Conservation (phyloP, 2,329 filamentous ascomycete genomes). For the Arthrobotrys pseudoclavata region DNA sequence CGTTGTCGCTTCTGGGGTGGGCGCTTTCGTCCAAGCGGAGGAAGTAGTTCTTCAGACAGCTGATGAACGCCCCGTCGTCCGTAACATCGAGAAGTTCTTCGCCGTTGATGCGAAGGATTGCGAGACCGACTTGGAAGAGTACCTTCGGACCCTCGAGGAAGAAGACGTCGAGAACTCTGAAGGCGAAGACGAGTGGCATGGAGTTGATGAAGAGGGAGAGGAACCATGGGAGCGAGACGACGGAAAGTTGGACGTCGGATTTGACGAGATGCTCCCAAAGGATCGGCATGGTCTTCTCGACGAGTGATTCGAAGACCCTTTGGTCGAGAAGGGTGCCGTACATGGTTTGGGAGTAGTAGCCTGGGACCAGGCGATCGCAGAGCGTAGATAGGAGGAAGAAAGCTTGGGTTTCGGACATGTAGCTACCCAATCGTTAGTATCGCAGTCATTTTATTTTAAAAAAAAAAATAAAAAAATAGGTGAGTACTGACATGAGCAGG, state of each 20-base stretch:
- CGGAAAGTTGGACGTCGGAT: conserved; percentile 95
- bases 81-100: conserved; percentile 93
- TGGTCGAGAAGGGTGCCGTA: conserved; percentile 97
- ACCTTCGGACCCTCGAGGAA: conserved; percentile 98
- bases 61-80: conserved; percentile 97
- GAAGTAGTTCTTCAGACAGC: conserved; percentile 94
- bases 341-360: conserved; percentile 99
- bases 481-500: conserved; percentile 79
- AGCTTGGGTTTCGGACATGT: conserved; percentile 95
- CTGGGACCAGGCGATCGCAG: conserved; percentile 91
- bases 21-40: conserved; percentile 92
- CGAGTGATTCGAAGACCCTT: conserved; percentile 94
- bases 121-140: conserved; percentile 93
- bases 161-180: conserved; percentile 95
- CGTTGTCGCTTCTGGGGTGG: conserved; percentile 93
- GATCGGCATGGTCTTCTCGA: conserved; percentile 99
- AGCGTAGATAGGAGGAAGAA: conserved; percentile 93
- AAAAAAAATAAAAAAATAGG: too few species aligned
- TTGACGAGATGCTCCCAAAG: conserved; percentile 98
- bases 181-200: conserved; percentile 98
- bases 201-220: conserved; percentile 98
- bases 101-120: conserved; percentile 96
- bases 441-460: neutral
- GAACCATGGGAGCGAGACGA: conserved; percentile 98
- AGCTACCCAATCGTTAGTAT: conserved; percentile 69